Conservation (phyloP, 2,329 filamentous ascomycete species). For the Claviceps lovelessii region DNA sequence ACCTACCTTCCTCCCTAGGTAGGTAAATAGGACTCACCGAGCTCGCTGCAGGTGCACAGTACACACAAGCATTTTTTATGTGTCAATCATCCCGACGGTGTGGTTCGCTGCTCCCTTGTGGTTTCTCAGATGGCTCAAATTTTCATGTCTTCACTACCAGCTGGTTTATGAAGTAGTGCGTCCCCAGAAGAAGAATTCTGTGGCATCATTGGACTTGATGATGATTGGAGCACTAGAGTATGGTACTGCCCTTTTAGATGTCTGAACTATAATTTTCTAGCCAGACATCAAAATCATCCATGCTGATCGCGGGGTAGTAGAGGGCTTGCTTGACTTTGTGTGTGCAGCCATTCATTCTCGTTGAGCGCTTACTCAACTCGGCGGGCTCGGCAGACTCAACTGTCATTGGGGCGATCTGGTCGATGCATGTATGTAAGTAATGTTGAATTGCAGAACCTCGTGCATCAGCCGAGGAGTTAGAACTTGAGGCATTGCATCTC, state of each 20-base stretch:
- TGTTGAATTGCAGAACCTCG: background rate
- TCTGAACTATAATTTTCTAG: background rate
- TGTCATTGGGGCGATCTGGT: background rate
- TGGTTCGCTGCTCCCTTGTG: background rate
- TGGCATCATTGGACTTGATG: background rate
- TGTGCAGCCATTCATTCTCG: background rate
- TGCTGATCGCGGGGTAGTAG: background rate
- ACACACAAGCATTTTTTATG: background rate
- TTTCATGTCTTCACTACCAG: background rate
- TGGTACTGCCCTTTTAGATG: background rate
- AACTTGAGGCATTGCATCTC: no score
- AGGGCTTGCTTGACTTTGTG: background rate
- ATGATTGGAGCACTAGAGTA: background rate
- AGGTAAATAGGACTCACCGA: no score
- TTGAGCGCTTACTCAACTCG: background rate
- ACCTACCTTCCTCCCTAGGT: no score
- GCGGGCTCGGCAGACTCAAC: background rate
- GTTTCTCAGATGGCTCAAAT: background rate
- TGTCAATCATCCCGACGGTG: background rate
- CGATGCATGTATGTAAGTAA: background rate
- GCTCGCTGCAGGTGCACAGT: no score
- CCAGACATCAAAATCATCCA: background rate
- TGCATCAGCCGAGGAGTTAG: no score
- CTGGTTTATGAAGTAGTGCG: background rate
- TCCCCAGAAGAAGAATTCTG: background rate